Conservation (phyloP, 495 filamentous ascomycete genomes). For the Pyronema omphalodes region DNA sequence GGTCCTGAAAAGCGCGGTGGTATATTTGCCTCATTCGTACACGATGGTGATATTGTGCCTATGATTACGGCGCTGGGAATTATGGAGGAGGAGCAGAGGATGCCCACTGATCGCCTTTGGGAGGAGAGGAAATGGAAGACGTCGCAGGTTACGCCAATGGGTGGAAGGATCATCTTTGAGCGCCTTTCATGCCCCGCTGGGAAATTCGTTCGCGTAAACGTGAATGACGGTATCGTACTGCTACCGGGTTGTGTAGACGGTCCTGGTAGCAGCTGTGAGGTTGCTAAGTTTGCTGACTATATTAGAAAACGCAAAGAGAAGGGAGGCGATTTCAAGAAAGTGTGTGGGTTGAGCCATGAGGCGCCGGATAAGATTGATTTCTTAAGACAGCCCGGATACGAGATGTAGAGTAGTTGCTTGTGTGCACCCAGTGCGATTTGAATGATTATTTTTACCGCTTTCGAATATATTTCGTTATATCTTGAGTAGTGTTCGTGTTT, state of each 20-base stretch:
- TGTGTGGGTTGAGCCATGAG: constrained; percentile 27
- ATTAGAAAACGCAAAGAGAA: constrained; percentile 24
- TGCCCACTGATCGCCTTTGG: constrained; percentile 30
- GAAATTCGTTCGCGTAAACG: constrained; percentile 35
- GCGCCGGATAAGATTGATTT: constrained; percentile 28
- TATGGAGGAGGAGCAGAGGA: constrained; percentile 28
- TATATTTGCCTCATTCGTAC: constrained; percentile 42
- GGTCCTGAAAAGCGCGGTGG: constrained; percentile 31
- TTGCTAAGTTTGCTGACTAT: constrained; percentile 29
- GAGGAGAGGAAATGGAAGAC: constrained; percentile 34
- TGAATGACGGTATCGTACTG: constrained; percentile 39
- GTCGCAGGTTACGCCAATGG: constrained; percentile 40
- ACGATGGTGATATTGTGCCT: constrained; percentile 41
- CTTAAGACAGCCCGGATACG: constrained; percentile 26
- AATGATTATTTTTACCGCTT: background rate
- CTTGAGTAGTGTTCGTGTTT: too few relatives aligned
- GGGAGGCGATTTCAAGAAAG: constrained; percentile 28
- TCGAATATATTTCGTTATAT: too few relatives aligned
- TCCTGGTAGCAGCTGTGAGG: constrained; percentile 35
- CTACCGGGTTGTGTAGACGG: constrained; percentile 34
- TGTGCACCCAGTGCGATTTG: background rate
- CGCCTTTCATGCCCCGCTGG: constrained; percentile 29
- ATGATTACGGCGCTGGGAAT: constrained; percentile 38
- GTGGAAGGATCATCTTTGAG: constrained; percentile 38
- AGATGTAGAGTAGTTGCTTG: background rate